phyloP scores from a whole-genome alignment of 345 rosid species.

The Nasturtium officinale region DNA sequence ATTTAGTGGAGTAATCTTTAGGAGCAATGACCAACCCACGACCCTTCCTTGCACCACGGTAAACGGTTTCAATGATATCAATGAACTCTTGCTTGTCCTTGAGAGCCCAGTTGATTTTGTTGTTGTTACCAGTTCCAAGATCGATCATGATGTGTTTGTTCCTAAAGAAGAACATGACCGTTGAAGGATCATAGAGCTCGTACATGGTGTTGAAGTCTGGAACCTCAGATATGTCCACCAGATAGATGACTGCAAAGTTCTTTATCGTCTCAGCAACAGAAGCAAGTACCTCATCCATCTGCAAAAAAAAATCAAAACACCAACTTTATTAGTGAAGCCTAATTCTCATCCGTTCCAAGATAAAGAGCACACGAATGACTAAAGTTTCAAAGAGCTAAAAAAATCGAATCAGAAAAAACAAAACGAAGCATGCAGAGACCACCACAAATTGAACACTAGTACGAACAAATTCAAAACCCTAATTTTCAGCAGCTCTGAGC shows the following conservation, averaged over 20 bases:
- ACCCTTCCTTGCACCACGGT: constrained; percentile 91
- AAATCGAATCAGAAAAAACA: neutral
- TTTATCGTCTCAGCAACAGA: constrained; percentile 91
- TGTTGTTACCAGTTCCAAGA: constrained; percentile 96
- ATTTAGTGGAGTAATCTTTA: constrained; percentile 94
- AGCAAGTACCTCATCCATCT: constrained; percentile 95
- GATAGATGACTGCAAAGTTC: constrained; percentile 95
- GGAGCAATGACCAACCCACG: constrained; percentile 97
- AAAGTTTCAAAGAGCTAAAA: neutral
- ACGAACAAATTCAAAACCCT: neutral
- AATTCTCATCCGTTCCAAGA: constrained; percentile 7
- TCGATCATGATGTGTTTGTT: constrained; percentile 99
- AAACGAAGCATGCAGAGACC: neutral
- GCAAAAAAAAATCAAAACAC: neutral
- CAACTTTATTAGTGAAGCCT: neutral
- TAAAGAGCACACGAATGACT: neutral
- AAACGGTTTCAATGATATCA: constrained; percentile 83
- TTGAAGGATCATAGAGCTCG: constrained; percentile 89
- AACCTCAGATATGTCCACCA: constrained; percentile 87
- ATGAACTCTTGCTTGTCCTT: constrained; percentile 98
- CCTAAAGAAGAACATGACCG: constrained; percentile 96
- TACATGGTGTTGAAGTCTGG: constrained; percentile 97
- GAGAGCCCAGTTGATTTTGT: constrained; percentile 97
- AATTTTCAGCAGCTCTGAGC: neutral
- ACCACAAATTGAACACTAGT: neutral